These are phyloP conservation scores for Populus tomentosa DNA, from an alignment of 441 rosid genomes.

Conservation along the genomic window DNA sequence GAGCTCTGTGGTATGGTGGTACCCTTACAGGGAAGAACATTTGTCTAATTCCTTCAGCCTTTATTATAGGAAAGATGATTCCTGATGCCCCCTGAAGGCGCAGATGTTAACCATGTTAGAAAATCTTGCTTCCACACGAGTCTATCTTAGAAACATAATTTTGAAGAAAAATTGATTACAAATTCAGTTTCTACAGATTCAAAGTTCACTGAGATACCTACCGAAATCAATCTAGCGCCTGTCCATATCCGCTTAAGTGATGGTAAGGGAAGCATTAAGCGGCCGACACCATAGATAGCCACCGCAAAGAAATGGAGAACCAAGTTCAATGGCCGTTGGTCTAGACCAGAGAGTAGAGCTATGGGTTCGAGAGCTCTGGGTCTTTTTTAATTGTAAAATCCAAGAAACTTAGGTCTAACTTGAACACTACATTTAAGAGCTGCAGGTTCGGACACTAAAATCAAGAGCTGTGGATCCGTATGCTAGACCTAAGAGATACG, in stretches of 20 bases:
- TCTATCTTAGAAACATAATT: no score
- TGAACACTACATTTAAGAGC: accelerated
- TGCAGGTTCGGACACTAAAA: no score
- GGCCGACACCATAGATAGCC: conserved; percentile 15
- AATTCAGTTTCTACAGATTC: no score
- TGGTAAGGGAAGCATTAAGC: conserved; percentile 7
- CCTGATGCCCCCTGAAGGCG: conserved; percentile 12
- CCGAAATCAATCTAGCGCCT: no score
- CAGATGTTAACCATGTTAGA: neutral
- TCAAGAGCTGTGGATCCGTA: no score
- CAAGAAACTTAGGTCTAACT: no score
- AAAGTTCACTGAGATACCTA: no score
- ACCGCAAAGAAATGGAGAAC: conserved; percentile 19
- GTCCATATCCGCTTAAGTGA: no score
- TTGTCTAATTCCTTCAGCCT: conserved; percentile 16
- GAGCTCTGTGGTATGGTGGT: conserved; percentile 9
- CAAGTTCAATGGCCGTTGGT: conserved; percentile 9
- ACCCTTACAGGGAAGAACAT: conserved; percentile 11
- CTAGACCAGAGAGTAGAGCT: conserved; percentile 11
- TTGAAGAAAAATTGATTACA: no score
- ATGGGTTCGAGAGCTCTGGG: neutral
- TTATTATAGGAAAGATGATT: conserved; percentile 15
- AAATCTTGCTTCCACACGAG: neutral
- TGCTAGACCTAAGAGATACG: no score
- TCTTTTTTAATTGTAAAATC: no score